Evolutionary conservation across 208 protist genomes (phyloP), one percentile per base, ranked within the genome.

Genomic region (Angomonas deanei): DNA sequence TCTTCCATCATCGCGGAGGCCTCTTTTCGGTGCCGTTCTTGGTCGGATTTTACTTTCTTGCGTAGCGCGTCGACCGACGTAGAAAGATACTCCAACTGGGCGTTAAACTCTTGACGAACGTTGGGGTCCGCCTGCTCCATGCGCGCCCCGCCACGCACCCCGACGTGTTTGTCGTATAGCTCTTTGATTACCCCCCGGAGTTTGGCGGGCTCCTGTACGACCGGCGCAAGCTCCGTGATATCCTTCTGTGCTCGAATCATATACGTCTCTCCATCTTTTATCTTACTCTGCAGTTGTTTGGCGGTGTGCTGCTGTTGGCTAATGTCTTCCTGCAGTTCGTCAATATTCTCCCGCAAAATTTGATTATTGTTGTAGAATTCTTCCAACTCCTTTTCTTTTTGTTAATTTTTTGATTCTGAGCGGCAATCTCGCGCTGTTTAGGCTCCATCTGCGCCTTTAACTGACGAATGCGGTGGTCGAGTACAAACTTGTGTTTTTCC

Each of bases 401-500:
- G 82, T 87, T 91, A 33, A 97, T 97, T 61, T 97, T 82, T 69
- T 97, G 70, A 60, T 96, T 93, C 61, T 96, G 80, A 30, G 80
- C 70, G 3, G 68, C 66, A 56, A 98, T 98, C 65, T 99, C 88
- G 26, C 88, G 72, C 72, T 99, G 96, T 64, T 94, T 83, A 33
- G 97, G 97, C 78, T 98, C 96, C 64, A 98, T 98, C 81, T 99
- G 97, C 62, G 91, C 91, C 72, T 98, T 98, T 26, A 99, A 84
- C 80, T 98, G 94, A 19, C 94, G 93, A 68, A 99, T 99, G 72
- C 97, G 98, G 80, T 98, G 96, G 72, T 98, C 97, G 2, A 99
- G 85, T 24, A 99, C 97, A 78, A 98, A 99, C 70, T 98, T 98
- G 85, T 98, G 97, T 72, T 99, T 99, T 65, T 98, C 97, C 46